These are phyloP conservation scores for Wickerhamomyces bisporus DNA, from an alignment of 805 yeast genomes.

Conservation along the genomic window DNA sequence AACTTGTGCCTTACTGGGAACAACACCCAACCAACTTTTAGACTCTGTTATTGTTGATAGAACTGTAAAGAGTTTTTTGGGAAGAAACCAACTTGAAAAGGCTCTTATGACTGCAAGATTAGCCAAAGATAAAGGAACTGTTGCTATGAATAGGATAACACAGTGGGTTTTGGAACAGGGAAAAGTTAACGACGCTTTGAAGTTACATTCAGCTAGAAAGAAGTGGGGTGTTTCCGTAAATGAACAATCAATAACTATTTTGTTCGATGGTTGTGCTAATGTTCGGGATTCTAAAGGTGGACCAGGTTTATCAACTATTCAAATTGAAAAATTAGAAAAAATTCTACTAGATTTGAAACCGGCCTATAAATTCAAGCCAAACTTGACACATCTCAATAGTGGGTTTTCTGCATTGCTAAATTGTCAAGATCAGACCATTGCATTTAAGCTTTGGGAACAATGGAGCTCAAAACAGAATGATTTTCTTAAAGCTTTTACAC, in stretches of 20 bases:
- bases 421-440: slow-evolving; percentile 32
- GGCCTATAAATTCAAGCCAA: slow-evolving; percentile 26
- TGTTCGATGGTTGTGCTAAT: slow-evolving; percentile 41
- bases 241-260: slow-evolving; percentile 40
- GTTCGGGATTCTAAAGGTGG: slow-evolving; percentile 14
- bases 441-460: slow-evolving; percentile 34
- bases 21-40: slow-evolving; percentile 48
- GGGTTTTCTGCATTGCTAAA: slow-evolving; percentile 39
- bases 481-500: slow-evolving; percentile 20
- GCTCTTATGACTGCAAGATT: slow-evolving; percentile 48
- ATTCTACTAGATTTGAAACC: slow-evolving; percentile 26
- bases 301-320: slow-evolving; percentile 27
- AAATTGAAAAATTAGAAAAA: slow-evolving; percentile 29
- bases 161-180: slow-evolving; percentile 39
- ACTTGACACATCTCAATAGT: slow-evolving; percentile 41
- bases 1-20: slow-evolving; percentile 52
- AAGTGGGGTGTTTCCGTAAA: slow-evolving; percentile 57
- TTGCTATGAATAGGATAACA: slow-evolving; percentile 59
- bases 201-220: slow-evolving; percentile 47
- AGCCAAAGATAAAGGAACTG: slow-evolving; percentile 45
- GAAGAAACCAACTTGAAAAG: slow-evolving; percentile 42
- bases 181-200: slow-evolving; percentile 44
- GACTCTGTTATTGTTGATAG: slow-evolving; percentile 53
- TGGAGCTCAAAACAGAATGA: slow-evolving; percentile 17
- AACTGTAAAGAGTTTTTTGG: slow-evolving; percentile 49